phyloP scores from a whole-genome alignment of 805 yeast species.

The Grigorovia transvaalensis region DNA sequence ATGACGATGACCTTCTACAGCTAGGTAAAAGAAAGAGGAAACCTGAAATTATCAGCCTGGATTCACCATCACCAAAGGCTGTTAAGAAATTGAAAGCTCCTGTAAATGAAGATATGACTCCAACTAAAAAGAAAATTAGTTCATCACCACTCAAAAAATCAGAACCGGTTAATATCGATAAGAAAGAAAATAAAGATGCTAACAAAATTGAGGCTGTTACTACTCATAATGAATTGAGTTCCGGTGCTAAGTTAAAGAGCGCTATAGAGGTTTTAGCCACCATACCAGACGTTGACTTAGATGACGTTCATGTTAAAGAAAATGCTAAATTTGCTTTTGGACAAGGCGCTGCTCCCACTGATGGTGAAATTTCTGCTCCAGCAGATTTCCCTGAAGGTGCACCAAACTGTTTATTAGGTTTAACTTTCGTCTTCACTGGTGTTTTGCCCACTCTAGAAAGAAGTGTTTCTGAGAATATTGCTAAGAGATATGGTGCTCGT shows the following conservation, averaged over 20 bases:
- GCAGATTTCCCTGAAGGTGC: conserved; percentile 66
- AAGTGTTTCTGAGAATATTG: conserved; percentile 60
- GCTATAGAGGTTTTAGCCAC: conserved; percentile 34
- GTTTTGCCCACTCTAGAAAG: conserved; percentile 71
- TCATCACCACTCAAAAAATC: background rate
- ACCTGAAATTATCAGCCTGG: conserved; percentile 1
- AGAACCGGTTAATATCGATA: background rate
- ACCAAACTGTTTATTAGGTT: conserved; percentile 77
- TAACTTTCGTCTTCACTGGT: conserved; percentile 92
- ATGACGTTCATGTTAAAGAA: conserved; percentile 37
- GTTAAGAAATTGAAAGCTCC: background rate
- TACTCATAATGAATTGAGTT: background rate
- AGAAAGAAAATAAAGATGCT: background rate
- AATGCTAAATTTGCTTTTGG: conserved; percentile 49
- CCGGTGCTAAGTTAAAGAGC: conserved; percentile 4
- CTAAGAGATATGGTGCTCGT: conserved; percentile 82
- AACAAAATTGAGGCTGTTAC: too few relatives aligned
- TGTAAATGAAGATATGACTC: background rate
- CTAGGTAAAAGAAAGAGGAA: conserved; percentile 2
- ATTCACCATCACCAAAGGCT: conserved; percentile 1
- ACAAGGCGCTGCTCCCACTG: conserved; percentile 30
- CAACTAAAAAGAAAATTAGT: background rate
- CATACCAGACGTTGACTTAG: conserved; percentile 68
- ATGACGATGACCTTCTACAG: conserved; percentile 6
- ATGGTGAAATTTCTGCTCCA: conserved; percentile 10